phyloP scores from a whole-genome alignment of 306 rosid genomes.

The Corylus avellana region DNA sequence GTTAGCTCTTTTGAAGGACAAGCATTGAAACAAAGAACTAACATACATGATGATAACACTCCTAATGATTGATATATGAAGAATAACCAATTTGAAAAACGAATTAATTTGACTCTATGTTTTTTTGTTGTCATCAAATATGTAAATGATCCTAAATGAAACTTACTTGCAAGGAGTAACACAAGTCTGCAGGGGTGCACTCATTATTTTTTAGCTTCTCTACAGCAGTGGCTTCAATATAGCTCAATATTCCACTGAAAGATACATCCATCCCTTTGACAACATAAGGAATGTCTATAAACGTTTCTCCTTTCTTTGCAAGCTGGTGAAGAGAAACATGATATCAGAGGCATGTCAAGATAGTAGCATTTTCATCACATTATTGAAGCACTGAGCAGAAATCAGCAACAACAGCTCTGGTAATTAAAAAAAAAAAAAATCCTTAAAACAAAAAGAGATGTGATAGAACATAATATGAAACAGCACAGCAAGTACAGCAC shows the following conservation, averaged over 20 bases:
- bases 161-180: conserved; percentile 87
- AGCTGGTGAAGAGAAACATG: conserved; percentile 51
- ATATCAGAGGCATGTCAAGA: conserved; percentile 19
- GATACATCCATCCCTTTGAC: conserved; percentile 98
- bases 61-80: neutral
- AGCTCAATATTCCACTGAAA: conserved; percentile 86
- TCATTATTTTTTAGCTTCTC: conserved; percentile 75
- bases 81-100: conserved; percentile 20
- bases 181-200: conserved; percentile 92
- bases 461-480: neutral
- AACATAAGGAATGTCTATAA: conserved; percentile 81
- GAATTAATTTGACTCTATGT: neutral
- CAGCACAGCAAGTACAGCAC: neutral
- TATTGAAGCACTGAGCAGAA: neutral
- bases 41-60: neutral
- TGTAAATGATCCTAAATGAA: neutral
- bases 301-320: conserved; percentile 81
- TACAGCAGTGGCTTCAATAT: conserved; percentile 79
- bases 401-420: neutral
- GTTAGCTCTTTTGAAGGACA: neutral
- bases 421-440: neutral
- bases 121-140: neutral
- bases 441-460: neutral
- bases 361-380: neutral
- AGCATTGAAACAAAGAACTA: neutral